phyloP scores from a whole-genome alignment of 805 yeast species.

The Saturnispora gosingensis region DNA sequence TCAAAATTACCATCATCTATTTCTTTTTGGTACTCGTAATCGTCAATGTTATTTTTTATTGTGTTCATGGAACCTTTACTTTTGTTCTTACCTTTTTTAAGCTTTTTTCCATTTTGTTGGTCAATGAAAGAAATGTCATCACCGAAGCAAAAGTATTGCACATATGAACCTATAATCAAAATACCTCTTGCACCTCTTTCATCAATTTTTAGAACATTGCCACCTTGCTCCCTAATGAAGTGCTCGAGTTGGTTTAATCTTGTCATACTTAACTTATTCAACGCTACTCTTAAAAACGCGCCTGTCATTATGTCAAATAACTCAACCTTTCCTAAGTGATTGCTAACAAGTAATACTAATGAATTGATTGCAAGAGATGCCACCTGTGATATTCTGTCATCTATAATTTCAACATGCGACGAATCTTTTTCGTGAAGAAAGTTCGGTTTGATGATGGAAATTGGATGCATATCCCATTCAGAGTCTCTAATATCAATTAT shows the following conservation, averaged over 20 bases:
- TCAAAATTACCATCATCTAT: slow-evolving; percentile 21
- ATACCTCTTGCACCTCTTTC: slow-evolving; percentile 28
- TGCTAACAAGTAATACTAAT: slow-evolving; percentile 29
- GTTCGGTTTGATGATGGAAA: slow-evolving; percentile 16
- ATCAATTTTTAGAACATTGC: slow-evolving; percentile 21
- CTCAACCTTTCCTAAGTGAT: slow-evolving; percentile 34
- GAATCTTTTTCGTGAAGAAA: slow-evolving; percentile 17
- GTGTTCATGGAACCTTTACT: slow-evolving; percentile 18
- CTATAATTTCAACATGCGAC: slow-evolving; percentile 8
- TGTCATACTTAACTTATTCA: slow-evolving; percentile 16
- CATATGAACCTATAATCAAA: slow-evolving; percentile 31
- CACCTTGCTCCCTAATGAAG: slow-evolving; percentile 23
- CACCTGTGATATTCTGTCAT: slow-evolving; percentile 19
- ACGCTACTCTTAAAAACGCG: slow-evolving; percentile 26
- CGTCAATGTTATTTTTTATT: slow-evolving; percentile 28
- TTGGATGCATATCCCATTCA: slow-evolving; percentile 16
- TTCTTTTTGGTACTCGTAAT: slow-evolving; percentile 18
- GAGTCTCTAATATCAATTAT: slow-evolving; percentile 34
- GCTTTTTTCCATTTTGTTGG: slow-evolving; percentile 13
- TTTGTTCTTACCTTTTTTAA: slow-evolving; percentile 7
- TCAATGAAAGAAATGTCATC: slow-evolving; percentile 19
- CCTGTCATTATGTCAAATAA: slow-evolving; percentile 37
- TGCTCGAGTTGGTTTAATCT: slow-evolving; percentile 14
- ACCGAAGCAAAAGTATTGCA: slow-evolving; percentile 42
- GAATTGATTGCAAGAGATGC: slow-evolving; percentile 24